These are phyloP conservation scores for Yamadazyma spencermartinsiae DNA, from an alignment of 1,139 yeast genomes.

Conservation along the genomic window DNA sequence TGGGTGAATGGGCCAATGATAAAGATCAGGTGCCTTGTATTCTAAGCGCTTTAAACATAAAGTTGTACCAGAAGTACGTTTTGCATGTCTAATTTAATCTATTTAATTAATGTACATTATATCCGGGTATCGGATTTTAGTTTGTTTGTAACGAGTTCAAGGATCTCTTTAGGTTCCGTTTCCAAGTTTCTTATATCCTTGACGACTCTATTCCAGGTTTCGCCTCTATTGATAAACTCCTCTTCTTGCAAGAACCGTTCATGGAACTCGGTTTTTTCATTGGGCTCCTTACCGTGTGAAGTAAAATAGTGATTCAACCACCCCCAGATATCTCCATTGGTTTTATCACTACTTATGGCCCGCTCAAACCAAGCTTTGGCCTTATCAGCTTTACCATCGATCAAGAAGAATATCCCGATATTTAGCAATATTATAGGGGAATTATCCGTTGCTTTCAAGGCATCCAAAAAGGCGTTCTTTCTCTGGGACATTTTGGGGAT, in stretches of 20 bases:
- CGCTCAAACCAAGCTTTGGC: slow-evolving; percentile 79
- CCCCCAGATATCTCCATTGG: slow-evolving; percentile 77
- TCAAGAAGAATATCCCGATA: slow-evolving; percentile 72
- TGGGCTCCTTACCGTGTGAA: slow-evolving; percentile 20
- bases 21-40: slow-evolving; percentile 77
- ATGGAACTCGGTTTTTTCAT: slow-evolving; percentile 20
- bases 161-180: slow-evolving; percentile 34
- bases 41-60: slow-evolving; percentile 72
- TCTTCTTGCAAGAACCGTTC: slow-evolving; percentile 24
- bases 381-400: slow-evolving; percentile 61
- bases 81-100: slow-evolving; percentile 6
- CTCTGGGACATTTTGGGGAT: slow-evolving; percentile 56
- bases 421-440: slow-evolving; percentile 57
- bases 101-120: slow-evolving; percentile 5
- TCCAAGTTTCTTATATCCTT: slow-evolving; percentile 47
- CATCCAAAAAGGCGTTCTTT: slow-evolving; percentile 68
- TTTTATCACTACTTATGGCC: slow-evolving; percentile 52
- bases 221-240: slow-evolving; percentile 61
- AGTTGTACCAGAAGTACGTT: slow-evolving; percentile 48
- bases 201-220: slow-evolving; percentile 50
- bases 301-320: slow-evolving; percentile 53
- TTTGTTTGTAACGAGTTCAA: slow-evolving; percentile 26
- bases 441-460: slow-evolving; percentile 66
- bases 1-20: slow-evolving; percentile 68
- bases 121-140: slow-evolving; percentile 8